Percentiles rank a stretch among this genome's conserved stretches.
Conservation (phyloP, 2,329 filamentous ascomycete genomes). For the Colletotrichum cereale region DNA sequence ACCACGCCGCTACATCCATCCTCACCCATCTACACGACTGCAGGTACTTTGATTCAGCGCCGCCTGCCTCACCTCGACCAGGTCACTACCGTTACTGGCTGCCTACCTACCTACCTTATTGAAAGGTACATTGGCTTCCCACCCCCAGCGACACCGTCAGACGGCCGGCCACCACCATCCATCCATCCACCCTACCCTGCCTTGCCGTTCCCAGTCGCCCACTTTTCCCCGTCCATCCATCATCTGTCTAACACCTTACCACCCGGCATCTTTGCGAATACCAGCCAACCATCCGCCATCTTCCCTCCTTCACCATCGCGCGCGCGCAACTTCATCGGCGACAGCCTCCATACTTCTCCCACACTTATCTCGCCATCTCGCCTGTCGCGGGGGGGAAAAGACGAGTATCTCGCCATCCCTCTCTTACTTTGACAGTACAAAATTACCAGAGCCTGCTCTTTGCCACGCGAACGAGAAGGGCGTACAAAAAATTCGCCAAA, state of each 20-base stretch:
- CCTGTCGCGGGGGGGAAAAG: slow-evolving; percentile 4
- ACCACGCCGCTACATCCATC: slow-evolving; percentile 19
- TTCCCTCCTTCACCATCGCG: slow-evolving; percentile 39
- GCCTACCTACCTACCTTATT: no score
- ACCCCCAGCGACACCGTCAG: slow-evolving; percentile 19
- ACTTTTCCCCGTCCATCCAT: slow-evolving; percentile 39
- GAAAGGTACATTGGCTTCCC: slow-evolving; percentile 7
- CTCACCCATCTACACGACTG: not conserved
- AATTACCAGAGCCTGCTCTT: not conserved
- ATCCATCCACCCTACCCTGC: slow-evolving; percentile 17
- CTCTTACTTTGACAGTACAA: not conserved
- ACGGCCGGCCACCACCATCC: slow-evolving; percentile 2
- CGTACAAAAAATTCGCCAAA: not conserved
- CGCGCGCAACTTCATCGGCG: slow-evolving; percentile 34
- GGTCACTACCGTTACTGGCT: not conserved
- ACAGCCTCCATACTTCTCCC: slow-evolving; percentile 30
- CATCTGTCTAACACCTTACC: slow-evolving; percentile 26
- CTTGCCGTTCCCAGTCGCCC: slow-evolving; percentile 39
- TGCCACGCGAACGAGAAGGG: slow-evolving; percentile 7
- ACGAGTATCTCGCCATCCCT: not conserved
- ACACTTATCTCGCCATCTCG: slow-evolving; percentile 11
- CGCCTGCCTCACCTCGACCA: not conserved
- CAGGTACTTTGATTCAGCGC: not conserved
- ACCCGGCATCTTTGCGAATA: slow-evolving; percentile 35
- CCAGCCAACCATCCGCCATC: slow-evolving; percentile 41